phyloP scores from a whole-genome alignment of 176 grass and related monocot species.

The Puccinellia tenuiflora region DNA sequence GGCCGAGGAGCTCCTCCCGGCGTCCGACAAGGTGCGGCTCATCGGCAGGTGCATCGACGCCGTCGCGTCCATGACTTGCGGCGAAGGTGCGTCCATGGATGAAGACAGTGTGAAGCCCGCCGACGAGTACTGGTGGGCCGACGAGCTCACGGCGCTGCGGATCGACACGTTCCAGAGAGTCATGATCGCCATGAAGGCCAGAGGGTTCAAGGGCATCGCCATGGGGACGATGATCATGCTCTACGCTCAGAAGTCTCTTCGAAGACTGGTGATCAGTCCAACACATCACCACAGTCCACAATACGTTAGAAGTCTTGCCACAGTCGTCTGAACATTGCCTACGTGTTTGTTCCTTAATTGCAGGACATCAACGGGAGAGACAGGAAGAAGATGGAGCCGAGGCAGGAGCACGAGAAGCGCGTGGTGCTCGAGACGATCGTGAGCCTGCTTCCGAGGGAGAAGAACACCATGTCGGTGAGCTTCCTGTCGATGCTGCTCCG shows the following conservation, averaged over 20 bases:
- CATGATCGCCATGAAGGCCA: conserved; percentile 72
- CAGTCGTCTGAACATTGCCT: not conserved
- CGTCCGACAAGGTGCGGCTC: conserved; percentile 56
- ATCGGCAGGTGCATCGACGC: conserved; percentile 64
- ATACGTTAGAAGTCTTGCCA: not conserved
- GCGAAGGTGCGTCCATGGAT: conserved; percentile 17
- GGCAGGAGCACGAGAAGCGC: conserved; percentile 81
- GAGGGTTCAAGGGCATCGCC: conserved; percentile 68
- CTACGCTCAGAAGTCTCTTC: conserved; percentile 85
- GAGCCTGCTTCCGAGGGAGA: conserved; percentile 69
- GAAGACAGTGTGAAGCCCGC: conserved; percentile 32
- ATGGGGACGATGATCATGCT: conserved; percentile 84
- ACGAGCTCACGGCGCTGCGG: conserved; percentile 63
- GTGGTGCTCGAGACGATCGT: conserved; percentile 79
- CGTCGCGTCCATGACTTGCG: conserved; percentile 52
- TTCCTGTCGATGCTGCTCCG: conserved; percentile 88
- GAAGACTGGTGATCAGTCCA: conserved; percentile 56
- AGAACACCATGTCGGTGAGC: conserved; percentile 74
- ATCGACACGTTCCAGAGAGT: conserved; percentile 83
- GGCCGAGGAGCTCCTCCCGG: conserved; percentile 66
- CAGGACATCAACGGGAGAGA: conserved; percentile 69
- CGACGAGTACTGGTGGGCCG: conserved; percentile 66
- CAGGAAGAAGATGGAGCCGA: conserved; percentile 51
- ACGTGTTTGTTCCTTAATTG: not conserved
- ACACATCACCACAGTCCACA: not conserved